These are phyloP conservation scores for Potentilla sterilis DNA, from an alignment of 306 rosid species.

Conservation along the genomic window DNA sequence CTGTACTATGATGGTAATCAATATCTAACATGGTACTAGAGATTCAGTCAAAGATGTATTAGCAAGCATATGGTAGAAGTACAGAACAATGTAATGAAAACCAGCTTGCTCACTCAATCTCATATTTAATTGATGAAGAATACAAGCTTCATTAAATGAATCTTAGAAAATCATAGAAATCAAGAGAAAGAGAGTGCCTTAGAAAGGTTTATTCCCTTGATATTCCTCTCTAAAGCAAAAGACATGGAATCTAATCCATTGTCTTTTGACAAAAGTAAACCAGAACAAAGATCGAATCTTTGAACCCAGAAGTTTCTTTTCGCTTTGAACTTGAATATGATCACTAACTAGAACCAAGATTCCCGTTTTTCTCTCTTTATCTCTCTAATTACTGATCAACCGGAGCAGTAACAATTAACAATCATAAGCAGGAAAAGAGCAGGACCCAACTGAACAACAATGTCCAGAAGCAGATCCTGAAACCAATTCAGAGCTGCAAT, in stretches of 20 bases:
- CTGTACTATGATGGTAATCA: background rate
- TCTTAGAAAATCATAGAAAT: background rate
- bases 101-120: slow-evolving; percentile 6
- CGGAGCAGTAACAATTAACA: background rate
- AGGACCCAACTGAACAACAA: slow-evolving; percentile 3
- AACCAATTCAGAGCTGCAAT: slow-evolving; percentile 12
- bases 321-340: slow-evolving; percentile 4
- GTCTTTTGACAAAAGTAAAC: background rate
- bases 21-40: background rate
- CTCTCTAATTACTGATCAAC: background rate
- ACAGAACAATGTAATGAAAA: background rate
- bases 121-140: background rate
- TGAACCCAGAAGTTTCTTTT: background rate
- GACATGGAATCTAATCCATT: background rate
- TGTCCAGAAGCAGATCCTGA: background rate
- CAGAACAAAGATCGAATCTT: slow-evolving; percentile 3
- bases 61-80: background rate
- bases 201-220: background rate
- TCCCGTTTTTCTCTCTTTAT: background rate
- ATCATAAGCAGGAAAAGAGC: slow-evolving; percentile 3
- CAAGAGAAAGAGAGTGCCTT: background rate
- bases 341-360: background rate
- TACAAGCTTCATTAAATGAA: slow-evolving; percentile 14
- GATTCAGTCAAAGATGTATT: background rate
- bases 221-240: background rate